Evolutionary conservation across 2,329 filamentous ascomycete species (phyloP), one percentile per base, ranked within the genome.

Genomic region (Monosporascus cannonballus): DNA sequence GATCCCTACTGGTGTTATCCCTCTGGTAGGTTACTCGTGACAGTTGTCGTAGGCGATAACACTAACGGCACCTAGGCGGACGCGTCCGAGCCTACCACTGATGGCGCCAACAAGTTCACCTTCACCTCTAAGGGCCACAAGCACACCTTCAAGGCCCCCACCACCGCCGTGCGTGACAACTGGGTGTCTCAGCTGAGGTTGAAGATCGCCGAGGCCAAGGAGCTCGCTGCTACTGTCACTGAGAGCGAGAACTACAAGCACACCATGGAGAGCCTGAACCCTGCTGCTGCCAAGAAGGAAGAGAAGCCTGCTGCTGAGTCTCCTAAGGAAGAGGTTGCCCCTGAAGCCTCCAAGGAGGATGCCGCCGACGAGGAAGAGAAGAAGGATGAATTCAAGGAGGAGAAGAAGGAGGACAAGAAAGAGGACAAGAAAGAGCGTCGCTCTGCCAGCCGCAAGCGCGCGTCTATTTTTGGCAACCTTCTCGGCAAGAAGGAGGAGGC

Each of bases 221-320:
- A 87, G 64, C 76, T 89, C 54, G 86, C 85, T 66, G 78, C 88
- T 59, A 80, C 80, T 52, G 81, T 96, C 63, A 81, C 83, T 59
- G 84, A 86, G 73, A 86, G 85, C 64, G 91, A 96, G 73, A 82
- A 83, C 55, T 99, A 96, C 86, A 96, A 96, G 85, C 79, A 82
- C 64, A 85, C 89, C 60, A 74, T 94, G 20, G 87, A 91, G 76
- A 86, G 85, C 67, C 74, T 83, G 61, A 82, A 82, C 72, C 79
- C 78, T 38, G 67, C 70, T 58, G 63, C 66, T 25, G 64, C 62
- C 50, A 69, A 70, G 60, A 73, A 74, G 69, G 75, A 79, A 69
- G 70, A 74, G 62, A 73, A 73, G 67, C 65, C 71, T 47, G 66
- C 65, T 53, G 69, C 61, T 36, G 69, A 68, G 45, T 61, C 66